Percentiles rank a stretch among this genome's conserved stretches.
phyloP scores from a whole-genome alignment of 345 rosid species.

The Moringa oleifera region DNA sequence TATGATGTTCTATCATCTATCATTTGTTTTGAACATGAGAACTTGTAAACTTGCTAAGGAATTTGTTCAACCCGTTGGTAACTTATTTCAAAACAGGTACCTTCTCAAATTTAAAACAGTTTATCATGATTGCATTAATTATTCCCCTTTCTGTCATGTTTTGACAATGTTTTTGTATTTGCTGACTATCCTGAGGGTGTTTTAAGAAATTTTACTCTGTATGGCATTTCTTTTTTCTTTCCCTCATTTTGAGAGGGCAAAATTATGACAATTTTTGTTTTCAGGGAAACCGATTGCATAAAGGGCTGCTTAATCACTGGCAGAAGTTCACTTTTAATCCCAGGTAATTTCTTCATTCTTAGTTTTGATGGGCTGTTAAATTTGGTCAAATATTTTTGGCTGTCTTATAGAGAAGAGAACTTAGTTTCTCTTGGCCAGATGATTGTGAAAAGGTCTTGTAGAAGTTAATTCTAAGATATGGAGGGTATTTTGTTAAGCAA shows the following conservation, averaged over 20 bases:
- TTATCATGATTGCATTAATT: not conserved
- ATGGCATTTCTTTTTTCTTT: no score
- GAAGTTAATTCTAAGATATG: not conserved
- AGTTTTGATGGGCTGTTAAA: not conserved
- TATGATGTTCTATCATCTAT: not conserved
- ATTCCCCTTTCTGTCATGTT: not conserved
- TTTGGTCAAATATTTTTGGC: not conserved
- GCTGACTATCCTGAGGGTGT: not conserved
- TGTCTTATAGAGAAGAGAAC: not conserved
- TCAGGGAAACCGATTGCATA: conserved; percentile 81
- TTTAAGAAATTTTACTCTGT: no score
- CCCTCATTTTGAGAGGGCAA: not conserved
- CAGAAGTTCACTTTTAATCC: conserved; percentile 96
- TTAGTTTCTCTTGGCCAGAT: not conserved
- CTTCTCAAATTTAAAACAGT: not conserved
- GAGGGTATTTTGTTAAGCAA: not conserved
- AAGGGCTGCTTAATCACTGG: conserved; percentile 89
- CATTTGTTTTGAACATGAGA: not conserved
- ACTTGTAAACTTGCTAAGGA: not conserved
- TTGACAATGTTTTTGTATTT: no score
- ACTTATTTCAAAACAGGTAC: not conserved
- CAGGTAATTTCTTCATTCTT: conserved; percentile 45
- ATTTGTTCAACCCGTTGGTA: not conserved
- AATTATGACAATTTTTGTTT: conserved; percentile 11
- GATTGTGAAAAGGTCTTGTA: not conserved